A percentile compares a stretch with the other conserved stretches of the same genome.
Conservation (phyloP, 2,329 filamentous ascomycete species). For the Stagonosporopsis cucurbitacearum region DNA sequence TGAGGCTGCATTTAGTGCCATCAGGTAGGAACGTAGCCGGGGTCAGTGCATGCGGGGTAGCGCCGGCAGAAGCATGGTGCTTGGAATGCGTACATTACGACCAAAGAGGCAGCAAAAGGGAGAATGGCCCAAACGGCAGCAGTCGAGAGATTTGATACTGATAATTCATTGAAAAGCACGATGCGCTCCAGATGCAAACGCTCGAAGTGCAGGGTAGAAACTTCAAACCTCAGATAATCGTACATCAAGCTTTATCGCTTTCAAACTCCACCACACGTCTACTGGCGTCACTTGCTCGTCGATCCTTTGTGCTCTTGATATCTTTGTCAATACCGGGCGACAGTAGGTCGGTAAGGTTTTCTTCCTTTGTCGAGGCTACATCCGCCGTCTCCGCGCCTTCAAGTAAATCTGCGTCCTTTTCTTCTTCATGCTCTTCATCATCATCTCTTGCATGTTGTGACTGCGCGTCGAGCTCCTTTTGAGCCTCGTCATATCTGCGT, state of each 20-base stretch:
- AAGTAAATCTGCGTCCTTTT: conserved; percentile 54
- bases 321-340: conserved; percentile 29
- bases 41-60: conserved; percentile 21
- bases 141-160: not conserved
- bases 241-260: conserved; percentile 30
- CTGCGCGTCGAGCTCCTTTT: conserved; percentile 87
- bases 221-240: conserved; percentile 13
- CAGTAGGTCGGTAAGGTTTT: conserved; percentile 23
- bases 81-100: not conserved
- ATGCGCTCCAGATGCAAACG: not conserved
- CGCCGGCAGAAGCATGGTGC: not conserved
- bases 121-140: not conserved
- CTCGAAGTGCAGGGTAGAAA: conserved; percentile 7
- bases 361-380: conserved; percentile 42
- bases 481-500: conserved; percentile 92
- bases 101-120: conserved; percentile 5
- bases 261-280: conserved; percentile 49
- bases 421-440: conserved; percentile 68
- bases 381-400: conserved; percentile 58
- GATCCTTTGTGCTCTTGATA: conserved; percentile 38
- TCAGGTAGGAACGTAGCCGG: conserved; percentile 19
- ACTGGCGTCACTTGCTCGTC: conserved; percentile 45
- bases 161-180: too few relatives aligned
- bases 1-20: conserved; percentile 6
- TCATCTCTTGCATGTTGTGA: conserved; percentile 61